phyloP scores from a whole-genome alignment of 306 rosid genomes.

The Elaeagnus macrophylla region DNA sequence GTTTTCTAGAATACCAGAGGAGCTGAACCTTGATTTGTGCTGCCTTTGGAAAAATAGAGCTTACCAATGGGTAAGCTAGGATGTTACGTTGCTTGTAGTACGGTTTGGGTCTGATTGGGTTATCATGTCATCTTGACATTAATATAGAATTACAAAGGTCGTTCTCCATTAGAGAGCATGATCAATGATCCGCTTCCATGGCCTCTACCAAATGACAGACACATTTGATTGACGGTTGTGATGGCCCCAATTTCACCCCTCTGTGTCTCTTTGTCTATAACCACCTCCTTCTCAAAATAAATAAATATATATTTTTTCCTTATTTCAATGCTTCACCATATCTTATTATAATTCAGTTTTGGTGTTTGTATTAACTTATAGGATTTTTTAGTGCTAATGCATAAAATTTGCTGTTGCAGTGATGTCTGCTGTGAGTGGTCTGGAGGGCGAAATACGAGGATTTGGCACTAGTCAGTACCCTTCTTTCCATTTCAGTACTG shows the following conservation, averaged over 20 bases:
- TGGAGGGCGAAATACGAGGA: constrained; percentile 58
- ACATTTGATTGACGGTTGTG: too few relatives aligned
- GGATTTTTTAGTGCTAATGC: not conserved
- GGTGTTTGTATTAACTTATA: not conserved
- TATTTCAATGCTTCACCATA: not conserved
- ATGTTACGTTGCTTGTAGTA: not conserved
- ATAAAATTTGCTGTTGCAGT: constrained; percentile 40
- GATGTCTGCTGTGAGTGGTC: constrained; percentile 89
- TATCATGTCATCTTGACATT: too few relatives aligned
- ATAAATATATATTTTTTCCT: too few relatives aligned
- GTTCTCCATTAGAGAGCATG: too few relatives aligned
- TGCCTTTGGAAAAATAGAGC: not conserved
- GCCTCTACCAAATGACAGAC: too few relatives aligned
- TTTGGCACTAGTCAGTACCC: constrained; percentile 64
- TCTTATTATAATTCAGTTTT: not conserved
- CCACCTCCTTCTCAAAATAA: too few relatives aligned
- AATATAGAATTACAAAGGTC: too few relatives aligned
- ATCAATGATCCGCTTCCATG: too few relatives aligned
- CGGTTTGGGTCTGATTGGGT: too few relatives aligned
- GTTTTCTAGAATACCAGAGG: not conserved
- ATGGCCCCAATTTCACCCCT: too few relatives aligned
- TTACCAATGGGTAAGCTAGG: not conserved
- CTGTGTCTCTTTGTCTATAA: too few relatives aligned
- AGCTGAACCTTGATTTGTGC: not conserved
- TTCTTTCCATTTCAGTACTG: constrained; percentile 16